A percentile compares a stretch with the other conserved stretches of the same genome.
Evolutionary conservation across 495 filamentous ascomycete genomes (phyloP).

Genomic region (Lindgomyces ingoldianus): DNA sequence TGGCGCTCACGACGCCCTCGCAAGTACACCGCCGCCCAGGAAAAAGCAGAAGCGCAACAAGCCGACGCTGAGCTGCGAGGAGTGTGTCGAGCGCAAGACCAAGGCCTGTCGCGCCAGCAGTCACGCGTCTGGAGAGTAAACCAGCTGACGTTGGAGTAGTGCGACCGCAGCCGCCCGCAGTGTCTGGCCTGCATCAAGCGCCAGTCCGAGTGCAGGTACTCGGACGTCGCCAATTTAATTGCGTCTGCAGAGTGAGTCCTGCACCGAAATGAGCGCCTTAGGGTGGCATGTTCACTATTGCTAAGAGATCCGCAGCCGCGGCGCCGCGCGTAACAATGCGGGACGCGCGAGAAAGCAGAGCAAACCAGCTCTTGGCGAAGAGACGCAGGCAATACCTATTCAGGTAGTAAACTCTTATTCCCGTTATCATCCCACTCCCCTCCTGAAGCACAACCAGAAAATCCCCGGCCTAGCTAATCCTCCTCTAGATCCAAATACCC

Average conservation of each 20-base stretch:
- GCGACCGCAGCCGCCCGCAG: conserved; percentile 48
- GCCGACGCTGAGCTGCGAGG: conserved; percentile 69
- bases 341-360: conserved; percentile 17
- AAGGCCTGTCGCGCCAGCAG: conserved; percentile 59
- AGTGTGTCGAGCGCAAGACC: conserved; percentile 71
- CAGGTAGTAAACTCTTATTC: conserved; percentile 21
- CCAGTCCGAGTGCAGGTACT: conserved; percentile 69
- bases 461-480: too few relatives aligned
- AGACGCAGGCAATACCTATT: conserved; percentile 10
- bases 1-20: neutral
- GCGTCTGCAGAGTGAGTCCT: conserved; percentile 55
- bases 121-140: too few relatives aligned
- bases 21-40: conserved; percentile 21
- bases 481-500: conserved; percentile 18
- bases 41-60: conserved; percentile 77
- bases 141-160: conserved; percentile 41
- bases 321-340: conserved; percentile 7
- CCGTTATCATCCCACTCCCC: neutral
- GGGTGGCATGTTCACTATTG: neutral
- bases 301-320: conserved; percentile 36
- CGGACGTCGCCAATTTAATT: conserved; percentile 65
- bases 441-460: neutral
- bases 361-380: conserved; percentile 21
- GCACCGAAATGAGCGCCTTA: neutral
- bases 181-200: conserved; percentile 73